Conservation (phyloP, 768 basidiomycete species). For the Psilocybe subaeruginosa region DNA sequence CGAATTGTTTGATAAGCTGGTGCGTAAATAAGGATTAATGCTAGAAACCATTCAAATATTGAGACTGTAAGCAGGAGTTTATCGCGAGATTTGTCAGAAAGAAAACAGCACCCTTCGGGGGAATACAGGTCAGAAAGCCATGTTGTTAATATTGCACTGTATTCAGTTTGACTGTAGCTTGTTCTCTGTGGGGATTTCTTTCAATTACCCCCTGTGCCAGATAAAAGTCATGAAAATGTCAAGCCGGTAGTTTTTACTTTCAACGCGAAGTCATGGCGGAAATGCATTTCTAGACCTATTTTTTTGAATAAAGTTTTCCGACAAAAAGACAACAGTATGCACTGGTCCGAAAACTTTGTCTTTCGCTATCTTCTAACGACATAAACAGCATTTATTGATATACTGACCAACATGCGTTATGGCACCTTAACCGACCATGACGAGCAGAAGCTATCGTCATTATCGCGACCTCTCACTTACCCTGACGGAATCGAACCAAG, state of each 20-base stretch:
- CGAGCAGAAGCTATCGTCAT: constrained; percentile 51
- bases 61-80: constrained; percentile 31
- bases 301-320: constrained; percentile 70
- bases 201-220: constrained; percentile 74
- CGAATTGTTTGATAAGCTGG: constrained; percentile 69
- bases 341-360: not conserved
- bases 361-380: not conserved
- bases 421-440: constrained; percentile 61
- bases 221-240: constrained; percentile 34
- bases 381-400: constrained; percentile 70
- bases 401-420: constrained; percentile 87
- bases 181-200: constrained; percentile 81
- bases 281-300: constrained; percentile 49
- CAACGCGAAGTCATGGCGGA: constrained; percentile 62
- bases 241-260: constrained; percentile 66
- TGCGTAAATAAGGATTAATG: constrained; percentile 26
- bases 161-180: constrained; percentile 41
- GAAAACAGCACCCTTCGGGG: constrained; percentile 20
- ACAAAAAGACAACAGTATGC: constrained; percentile 61
- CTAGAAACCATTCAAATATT: constrained; percentile 2
- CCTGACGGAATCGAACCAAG: constrained; percentile 78
- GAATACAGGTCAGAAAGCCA: constrained; percentile 14
- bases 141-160: not conserved
- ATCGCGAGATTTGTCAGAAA: constrained; percentile 45
- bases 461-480: constrained; percentile 63